Evolutionary conservation across 768 basidiomycete species (phyloP).

Genomic region (Xerocomus brunneocitrinus): DNA sequence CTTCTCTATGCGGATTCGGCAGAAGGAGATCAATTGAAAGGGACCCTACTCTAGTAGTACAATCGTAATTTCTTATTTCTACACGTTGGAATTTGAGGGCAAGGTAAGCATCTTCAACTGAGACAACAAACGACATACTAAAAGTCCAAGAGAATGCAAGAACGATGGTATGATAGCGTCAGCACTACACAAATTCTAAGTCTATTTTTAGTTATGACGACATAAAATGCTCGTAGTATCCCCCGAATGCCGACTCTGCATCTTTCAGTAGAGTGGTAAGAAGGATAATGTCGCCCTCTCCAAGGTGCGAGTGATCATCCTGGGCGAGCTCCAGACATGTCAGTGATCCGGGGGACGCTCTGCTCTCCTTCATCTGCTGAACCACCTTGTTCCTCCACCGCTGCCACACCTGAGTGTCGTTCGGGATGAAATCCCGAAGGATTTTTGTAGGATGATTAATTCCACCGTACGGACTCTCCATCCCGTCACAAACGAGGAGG

Average conservation of each 20-base stretch:
- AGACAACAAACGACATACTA: too few relatives aligned
- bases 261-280: conserved; percentile 17
- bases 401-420: conserved; percentile 23
- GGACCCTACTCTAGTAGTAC: too few relatives aligned
- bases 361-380: conserved; percentile 13
- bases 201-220: neutral
- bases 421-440: conserved; percentile 20
- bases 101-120: too few relatives aligned
- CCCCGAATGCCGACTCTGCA: conserved; percentile 18
- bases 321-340: conserved; percentile 1
- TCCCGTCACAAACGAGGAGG: conserved; percentile 22
- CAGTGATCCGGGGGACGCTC: neutral
- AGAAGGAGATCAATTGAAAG: too few relatives aligned
- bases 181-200: too few relatives aligned
- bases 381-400: conserved; percentile 23
- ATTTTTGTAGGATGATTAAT: conserved; percentile 14
- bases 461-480: conserved; percentile 13
- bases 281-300: conserved; percentile 8
- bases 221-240: conserved; percentile 9
- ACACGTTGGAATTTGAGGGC: too few relatives aligned
- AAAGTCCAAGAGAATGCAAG: too few relatives aligned
- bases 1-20: too few relatives aligned
- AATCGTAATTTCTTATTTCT: too few relatives aligned
- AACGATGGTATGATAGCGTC: too few relatives aligned
- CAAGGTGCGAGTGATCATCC: conserved; percentile 7